Evolutionary conservation across 1,284 basidiomycete genomes (phyloP), one percentile per base, ranked within the genome.

Genomic region (Leccinum subrobustum): DNA sequence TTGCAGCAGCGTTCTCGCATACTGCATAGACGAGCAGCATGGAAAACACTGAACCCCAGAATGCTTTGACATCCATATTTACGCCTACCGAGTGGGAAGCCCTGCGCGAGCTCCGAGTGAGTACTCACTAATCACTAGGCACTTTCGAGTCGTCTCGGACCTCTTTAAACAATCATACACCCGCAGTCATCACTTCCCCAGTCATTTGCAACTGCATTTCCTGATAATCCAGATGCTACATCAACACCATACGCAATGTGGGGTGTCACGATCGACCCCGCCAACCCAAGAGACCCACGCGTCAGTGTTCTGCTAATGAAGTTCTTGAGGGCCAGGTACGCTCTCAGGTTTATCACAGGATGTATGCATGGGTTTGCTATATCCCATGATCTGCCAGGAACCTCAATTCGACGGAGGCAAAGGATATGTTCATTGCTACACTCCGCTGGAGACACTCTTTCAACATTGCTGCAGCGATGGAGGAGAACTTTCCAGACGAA

Each of bases 251-350:
- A 88, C 64, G 81, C 73, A 3, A 73, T 92, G 59, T 93, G 91
- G 91, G 87, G 88, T 25, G 82, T 92, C 33, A 72, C 70, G 0
- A 81, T 93, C 50, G 81, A 88, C 72, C 87, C 85, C 6, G 66
- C 65, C 6, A 78, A 78, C 57, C 78, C 82, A 16, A 74, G 72
- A 44, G 80, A 89, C 71, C 84, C 89, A 1, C 81, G 82, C 8
- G 82, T 83, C 52, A 91, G 87, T 66, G 88, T 92, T 20, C 68
- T 92, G 6, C 78, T 92, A 50, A 83, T 89, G 82, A 92, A 92
- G 71, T 92, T 92, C 76, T 76, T 91, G 37, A 80, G 88, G 61
- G 91, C 91, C 9, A 83, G 88, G 77, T 27, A 51, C 11, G 23
- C 20, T 20, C 37, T 12, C 8, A 29, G n/a, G 16, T 18, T 52